phyloP scores from a whole-genome alignment of 495 filamentous ascomycete species.

The Talaromyces adpressus region DNA sequence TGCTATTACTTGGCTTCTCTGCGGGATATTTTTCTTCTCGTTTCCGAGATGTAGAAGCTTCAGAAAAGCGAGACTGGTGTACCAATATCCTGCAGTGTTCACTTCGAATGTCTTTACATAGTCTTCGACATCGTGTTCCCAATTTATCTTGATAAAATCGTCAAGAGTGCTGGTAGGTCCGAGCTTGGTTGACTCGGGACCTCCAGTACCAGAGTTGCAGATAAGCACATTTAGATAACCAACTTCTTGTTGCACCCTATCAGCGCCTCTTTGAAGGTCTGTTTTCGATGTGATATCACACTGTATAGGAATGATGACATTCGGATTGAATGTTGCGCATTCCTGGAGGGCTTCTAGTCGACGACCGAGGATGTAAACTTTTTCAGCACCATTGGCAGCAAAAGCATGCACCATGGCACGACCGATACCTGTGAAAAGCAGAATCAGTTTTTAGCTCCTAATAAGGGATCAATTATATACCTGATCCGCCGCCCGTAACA shows the following conservation, averaged over 20 bases:
- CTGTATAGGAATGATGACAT: slow-evolving; percentile 29
- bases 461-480: slow-evolving; percentile 20
- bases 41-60: slow-evolving; percentile 35
- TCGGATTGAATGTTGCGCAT: slow-evolving; percentile 19
- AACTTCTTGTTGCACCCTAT: slow-evolving; percentile 24
- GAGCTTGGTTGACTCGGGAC: slow-evolving; percentile 37
- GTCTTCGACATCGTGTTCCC: slow-evolving; percentile 7
- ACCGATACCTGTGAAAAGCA: slow-evolving; percentile 47
- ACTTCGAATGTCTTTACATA: slow-evolving; percentile 5
- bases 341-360: slow-evolving; percentile 44
- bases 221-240: slow-evolving; percentile 56
- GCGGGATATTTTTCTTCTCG: slow-evolving; percentile 25
- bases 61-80: slow-evolving; percentile 35
- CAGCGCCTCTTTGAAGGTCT: slow-evolving; percentile 22
- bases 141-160: slow-evolving; percentile 1
- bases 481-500: slow-evolving; percentile 55
- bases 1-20: slow-evolving; percentile 32
- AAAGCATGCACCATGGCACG: slow-evolving; percentile 59
- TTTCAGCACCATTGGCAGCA: slow-evolving; percentile 53
- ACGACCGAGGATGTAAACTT: slow-evolving; percentile 64
- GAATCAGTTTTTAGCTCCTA: background rate
- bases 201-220: slow-evolving; percentile 53
- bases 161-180: slow-evolving; percentile 7
- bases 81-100: slow-evolving; percentile 25
- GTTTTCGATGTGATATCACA: slow-evolving; percentile 38